Evolutionary conservation across 371 early-diverging fungal species (phyloP), one percentile per base, ranked within the genome.

Genomic region (Conidiobolus incongruus): DNA sequence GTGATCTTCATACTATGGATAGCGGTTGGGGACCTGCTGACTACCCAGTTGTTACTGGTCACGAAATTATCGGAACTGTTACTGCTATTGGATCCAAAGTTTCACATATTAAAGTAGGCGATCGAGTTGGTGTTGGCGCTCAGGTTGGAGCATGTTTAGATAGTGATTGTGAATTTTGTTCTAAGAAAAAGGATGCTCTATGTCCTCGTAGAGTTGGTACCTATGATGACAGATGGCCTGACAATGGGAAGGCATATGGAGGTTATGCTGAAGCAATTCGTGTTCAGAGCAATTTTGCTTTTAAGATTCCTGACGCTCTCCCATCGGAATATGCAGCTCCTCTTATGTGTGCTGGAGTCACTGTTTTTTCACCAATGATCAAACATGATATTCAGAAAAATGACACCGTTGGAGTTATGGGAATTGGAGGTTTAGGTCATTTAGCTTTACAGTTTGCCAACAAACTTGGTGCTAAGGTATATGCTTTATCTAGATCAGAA

Each of bases 381-480:
- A 58, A 59, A 42, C 51, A 59, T 16, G 48, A 49, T 13, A 75
- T 80, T 34, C 59, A 63, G 7, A 61, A 58, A 0, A 70, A 70
- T 40, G 50, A 57, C 38, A 50, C 48, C 11, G 79, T 81, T 35
- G 77, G 77, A 26, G 50, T 81, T n/a, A 55, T 77, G 45, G 75
- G 72, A 5, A 70, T 81, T 35, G 85, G 77, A 30, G 75, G 81
- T 38, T 56, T 77, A 16, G 72, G 75, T 35, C 84, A 83, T 35
- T 58, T 81, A 51, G 72, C 63, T 5, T 46, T 80, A 16, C 72
- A 77, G 54, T 76, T 64, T 63, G 69, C 67, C 20, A 69, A 67
- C 11, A 49, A 59, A 29, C 52, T 66, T 51, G 81, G 82, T 29
- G 20, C 33, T 82, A 84, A n/a, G n/a, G n/a, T n/a, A n/a, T n/a